Base-by-base conservation (phyloP, 306 rosid genomes). In the Quercus variabilis region DNA sequence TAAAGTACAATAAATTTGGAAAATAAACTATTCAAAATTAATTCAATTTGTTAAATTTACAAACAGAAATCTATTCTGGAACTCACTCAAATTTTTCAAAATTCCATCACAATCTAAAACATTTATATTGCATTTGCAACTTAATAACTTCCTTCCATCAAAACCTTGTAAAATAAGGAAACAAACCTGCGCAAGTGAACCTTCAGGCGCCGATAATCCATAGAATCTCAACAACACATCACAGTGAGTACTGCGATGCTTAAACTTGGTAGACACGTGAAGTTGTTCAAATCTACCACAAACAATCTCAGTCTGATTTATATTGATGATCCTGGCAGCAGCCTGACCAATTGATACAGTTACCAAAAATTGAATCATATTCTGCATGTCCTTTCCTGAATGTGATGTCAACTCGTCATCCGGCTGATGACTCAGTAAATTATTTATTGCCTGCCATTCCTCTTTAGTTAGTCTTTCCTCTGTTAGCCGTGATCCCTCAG, bases 151-250 rank as follows among this genome's bases (percentile, higher is more conserved):
- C 75, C 59, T 67, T 79, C 71, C 17, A 64, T 75, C 58, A 26
- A 62, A 75, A 73, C 77, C 73, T 55, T 51, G 71, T 52, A 69
- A 79, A 64, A 72, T 18, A 83, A 4, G 68, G 74, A 76, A 74
- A 83, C 87, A 85, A 76, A 95, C 99, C 99, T 95, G 94, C n/a
- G 97, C 88, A 86, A 95, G 98, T 59, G 99, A 82, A 71, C 99
- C 99, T 90, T 95, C 99, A 41, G 97, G 99, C 6, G 94, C 92
- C 76, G 90, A 90, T 81, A 95, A 79, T 78, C 99, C 98, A 87
- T 93, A 95, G 83, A 82, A 95, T 75, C 88, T 92, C 84, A 95
- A 84, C 30, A 84, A 77, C 87, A 95, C 87, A 33, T 93, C 97
- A 83, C 98, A 93, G 78, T 91, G 89, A 67, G 88, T 88, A 83